phyloP scores from a whole-genome alignment of 108 stramenopile species.

The Cyclotella choctawhatcheeana region DNA sequence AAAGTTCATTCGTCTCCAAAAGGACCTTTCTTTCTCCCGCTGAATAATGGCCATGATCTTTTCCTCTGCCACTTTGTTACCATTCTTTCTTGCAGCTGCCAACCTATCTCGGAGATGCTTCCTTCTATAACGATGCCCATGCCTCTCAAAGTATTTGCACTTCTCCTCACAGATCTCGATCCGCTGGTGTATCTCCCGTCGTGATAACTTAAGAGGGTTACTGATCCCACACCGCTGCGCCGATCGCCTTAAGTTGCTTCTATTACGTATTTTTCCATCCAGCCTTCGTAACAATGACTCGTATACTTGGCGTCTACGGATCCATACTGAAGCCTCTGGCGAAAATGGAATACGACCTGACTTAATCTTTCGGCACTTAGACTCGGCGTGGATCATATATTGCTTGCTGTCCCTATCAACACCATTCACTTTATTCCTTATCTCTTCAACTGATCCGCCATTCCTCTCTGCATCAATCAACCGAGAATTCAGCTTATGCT shows the following conservation, averaged over 20 bases:
- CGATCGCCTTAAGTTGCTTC: slow-evolving; percentile 5
- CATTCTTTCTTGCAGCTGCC: neutral
- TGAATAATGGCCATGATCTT: slow-evolving; percentile 13
- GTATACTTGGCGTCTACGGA: slow-evolving; percentile 3
- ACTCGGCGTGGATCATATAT: slow-evolving; percentile 10
- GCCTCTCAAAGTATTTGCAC: neutral
- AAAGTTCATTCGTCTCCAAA: slow-evolving; percentile 12
- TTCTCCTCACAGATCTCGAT: neutral
- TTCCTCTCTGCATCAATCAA: neutral
- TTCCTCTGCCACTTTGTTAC: neutral
- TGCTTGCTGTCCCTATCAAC: neutral
- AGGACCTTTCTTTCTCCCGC: slow-evolving; percentile 5
- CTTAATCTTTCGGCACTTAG: slow-evolving; percentile 7
- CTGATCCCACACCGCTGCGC: slow-evolving; percentile 7
- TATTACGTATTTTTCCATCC: neutral
- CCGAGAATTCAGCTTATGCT: neutral
- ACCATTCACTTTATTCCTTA: neutral
- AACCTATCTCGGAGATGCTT: neutral
- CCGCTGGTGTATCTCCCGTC: neutral
- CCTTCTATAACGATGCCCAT: neutral
- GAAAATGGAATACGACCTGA: slow-evolving; percentile 16
- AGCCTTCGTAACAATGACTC: neutral
- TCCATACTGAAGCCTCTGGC: slow-evolving; percentile 11
- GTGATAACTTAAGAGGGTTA: neutral
- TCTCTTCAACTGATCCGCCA: neutral